phyloP scores from a whole-genome alignment of 2,329 filamentous ascomycete species.

The Colletotrichum falcatum region DNA sequence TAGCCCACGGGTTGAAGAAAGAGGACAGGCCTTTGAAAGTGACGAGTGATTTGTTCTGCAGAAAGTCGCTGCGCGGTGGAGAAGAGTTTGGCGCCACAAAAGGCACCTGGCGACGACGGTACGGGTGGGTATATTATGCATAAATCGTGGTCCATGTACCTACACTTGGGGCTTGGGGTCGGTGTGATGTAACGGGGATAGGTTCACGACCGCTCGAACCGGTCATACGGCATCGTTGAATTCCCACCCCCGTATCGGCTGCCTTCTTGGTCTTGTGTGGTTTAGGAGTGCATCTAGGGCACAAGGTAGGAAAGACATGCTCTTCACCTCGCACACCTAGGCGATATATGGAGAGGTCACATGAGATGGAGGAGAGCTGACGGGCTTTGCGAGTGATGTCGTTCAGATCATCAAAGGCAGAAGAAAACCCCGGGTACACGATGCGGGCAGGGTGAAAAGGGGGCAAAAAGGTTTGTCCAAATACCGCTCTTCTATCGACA shows the following conservation, averaged over 20 bases:
- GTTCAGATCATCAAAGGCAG: constrained; percentile 1
- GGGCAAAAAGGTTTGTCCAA: neutral
- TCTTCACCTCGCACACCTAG: neutral
- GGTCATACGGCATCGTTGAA: too few relatives aligned
- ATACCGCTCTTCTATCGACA: neutral
- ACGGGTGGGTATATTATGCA: too few relatives aligned
- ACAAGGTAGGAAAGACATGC: neutral
- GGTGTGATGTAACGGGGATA: neutral
- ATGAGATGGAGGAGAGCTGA: neutral
- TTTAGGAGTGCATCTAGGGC: neutral
- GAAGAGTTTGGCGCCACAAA: constrained; percentile 16
- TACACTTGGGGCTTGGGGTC: neutral
- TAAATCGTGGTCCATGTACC: too few relatives aligned
- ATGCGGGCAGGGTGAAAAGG: neutral
- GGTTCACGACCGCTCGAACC: neutral
- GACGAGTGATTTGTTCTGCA: constrained; percentile 7
- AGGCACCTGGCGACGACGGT: neutral
- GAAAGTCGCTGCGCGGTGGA: neutral
- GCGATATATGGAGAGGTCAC: neutral
- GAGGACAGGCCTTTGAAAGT: neutral
- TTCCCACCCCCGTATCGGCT: neutral
- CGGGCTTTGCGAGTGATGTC: neutral
- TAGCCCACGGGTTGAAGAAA: neutral
- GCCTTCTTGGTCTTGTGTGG: neutral
- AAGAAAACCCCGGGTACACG: neutral